Conservation (phyloP, 108 stramenopile species). For the Cyclostephanos tholiformis region DNA sequence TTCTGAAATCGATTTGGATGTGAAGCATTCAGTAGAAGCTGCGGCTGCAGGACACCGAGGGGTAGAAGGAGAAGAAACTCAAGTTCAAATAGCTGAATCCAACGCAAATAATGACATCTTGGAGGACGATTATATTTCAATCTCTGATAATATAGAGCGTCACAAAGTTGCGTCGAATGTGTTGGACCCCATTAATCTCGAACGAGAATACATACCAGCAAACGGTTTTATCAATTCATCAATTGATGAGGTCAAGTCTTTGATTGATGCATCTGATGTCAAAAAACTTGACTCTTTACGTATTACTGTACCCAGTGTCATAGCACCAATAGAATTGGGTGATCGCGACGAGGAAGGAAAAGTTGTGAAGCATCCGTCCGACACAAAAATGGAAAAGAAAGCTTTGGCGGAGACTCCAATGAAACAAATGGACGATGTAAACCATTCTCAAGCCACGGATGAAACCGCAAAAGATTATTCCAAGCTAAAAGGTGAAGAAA, state of each 20-base stretch:
- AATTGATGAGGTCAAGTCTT: constrained; percentile 31
- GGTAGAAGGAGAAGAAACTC: constrained; percentile 7
- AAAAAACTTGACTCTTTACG: constrained; percentile 13
- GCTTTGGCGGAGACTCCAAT: constrained; percentile 1
- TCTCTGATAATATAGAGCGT: neutral
- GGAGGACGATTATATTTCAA: neutral
- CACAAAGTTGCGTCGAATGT: neutral
- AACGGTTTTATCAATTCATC: constrained; percentile 9
- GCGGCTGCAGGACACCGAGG: neutral
- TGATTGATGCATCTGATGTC: constrained; percentile 32
- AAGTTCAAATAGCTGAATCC: neutral
- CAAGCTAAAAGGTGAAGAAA: constrained; percentile 5
- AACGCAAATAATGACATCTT: neutral
- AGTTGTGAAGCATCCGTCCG: neutral
- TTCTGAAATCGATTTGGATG: constrained; percentile 3
- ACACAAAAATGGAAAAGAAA: neutral
- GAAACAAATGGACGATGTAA: neutral
- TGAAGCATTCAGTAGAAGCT: neutral
- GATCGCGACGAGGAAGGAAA: neutral
- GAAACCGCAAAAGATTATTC: constrained; percentile 18
- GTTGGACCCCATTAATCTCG: neutral
- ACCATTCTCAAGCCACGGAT: neutral
- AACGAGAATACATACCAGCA: neutral
- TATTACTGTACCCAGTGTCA: neutral
- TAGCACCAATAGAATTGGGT: neutral